Evolutionary conservation across 495 filamentous ascomycete species (phyloP).

Genomic region (Penicillium soppii): DNA sequence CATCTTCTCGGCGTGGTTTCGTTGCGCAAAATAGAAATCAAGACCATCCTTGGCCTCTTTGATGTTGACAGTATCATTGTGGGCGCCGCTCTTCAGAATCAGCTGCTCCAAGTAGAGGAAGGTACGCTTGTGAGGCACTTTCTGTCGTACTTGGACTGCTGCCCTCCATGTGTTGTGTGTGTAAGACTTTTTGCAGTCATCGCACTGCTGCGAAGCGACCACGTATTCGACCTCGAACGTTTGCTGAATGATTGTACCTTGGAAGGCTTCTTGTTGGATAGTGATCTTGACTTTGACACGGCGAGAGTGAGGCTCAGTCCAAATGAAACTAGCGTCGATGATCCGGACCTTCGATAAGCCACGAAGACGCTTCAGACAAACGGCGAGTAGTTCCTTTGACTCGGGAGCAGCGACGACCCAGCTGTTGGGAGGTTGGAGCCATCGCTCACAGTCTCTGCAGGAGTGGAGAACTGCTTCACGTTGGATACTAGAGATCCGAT

Average conservation of each 20-base stretch:
- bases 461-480: conserved; percentile 79
- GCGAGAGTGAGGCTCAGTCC: conserved; percentile 95
- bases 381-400: conserved; percentile 82
- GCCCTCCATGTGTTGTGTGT: conserved; percentile 90
- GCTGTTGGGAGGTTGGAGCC: conserved; percentile 80
- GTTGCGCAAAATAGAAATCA: conserved; percentile 87
- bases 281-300: conserved; percentile 91
- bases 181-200: conserved; percentile 85
- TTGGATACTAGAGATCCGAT: conserved; percentile 52
- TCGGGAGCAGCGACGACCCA: conserved; percentile 84
- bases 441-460: conserved; percentile 90
- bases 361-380: conserved; percentile 77
- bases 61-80: conserved; percentile 93
- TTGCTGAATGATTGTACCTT: conserved; percentile 82
- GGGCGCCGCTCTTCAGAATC: conserved; percentile 88
- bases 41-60: conserved; percentile 91
- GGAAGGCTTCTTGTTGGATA: conserved; percentile 74
- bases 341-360: conserved; percentile 92
- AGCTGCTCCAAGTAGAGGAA: conserved; percentile 96
- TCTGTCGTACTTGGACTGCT: conserved; percentile 89
- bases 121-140: conserved; percentile 95
- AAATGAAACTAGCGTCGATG: conserved; percentile 93
- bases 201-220: conserved; percentile 84
- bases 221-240: conserved; percentile 92
- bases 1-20: conserved; percentile 92